Conservation (phyloP, 805 yeast species). For the Pichia cephalocereana region DNA sequence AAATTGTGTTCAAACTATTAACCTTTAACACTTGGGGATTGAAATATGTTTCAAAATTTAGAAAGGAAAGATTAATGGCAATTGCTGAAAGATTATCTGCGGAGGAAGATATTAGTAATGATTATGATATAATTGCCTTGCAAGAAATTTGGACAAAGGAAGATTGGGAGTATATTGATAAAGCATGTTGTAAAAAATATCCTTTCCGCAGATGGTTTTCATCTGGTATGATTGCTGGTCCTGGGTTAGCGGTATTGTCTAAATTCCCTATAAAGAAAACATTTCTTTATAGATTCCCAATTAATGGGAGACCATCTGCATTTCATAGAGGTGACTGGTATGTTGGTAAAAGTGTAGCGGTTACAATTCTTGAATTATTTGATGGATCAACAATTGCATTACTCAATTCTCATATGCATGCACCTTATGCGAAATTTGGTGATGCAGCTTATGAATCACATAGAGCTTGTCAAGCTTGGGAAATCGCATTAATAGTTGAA, state of each 20-base stretch:
- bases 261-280: slow-evolving; percentile 76
- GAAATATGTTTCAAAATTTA: slow-evolving; percentile 65
- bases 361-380: slow-evolving; percentile 54
- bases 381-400: slow-evolving; percentile 52
- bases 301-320: slow-evolving; percentile 92
- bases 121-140: slow-evolving; percentile 80
- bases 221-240: slow-evolving; percentile 85
- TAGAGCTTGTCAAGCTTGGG: slow-evolving; percentile 95
- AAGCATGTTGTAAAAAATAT: slow-evolving; percentile 34
- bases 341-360: slow-evolving; percentile 85
- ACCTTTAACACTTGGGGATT: slow-evolving; percentile 88
- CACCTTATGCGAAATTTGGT: slow-evolving; percentile 78
- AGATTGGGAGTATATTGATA: slow-evolving; percentile 66
- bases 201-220: slow-evolving; percentile 65
- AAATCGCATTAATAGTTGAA: slow-evolving; percentile 59
- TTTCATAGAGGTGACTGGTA: slow-evolving; percentile 95
- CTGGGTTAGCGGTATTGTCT: slow-evolving; percentile 82
- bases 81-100: slow-evolving; percentile 58
- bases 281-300: slow-evolving; percentile 74
- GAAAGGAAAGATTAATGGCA: slow-evolving; percentile 57
- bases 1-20: slow-evolving; percentile 36
- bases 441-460: slow-evolving; percentile 89
- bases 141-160: slow-evolving; percentile 89
- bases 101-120: slow-evolving; percentile 19
- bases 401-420: slow-evolving; percentile 93